Evolutionary conservation across 2,329 filamentous ascomycete genomes (phyloP), one percentile per base, ranked within the genome.

Genomic region (Drechslerella coelobrocha): DNA sequence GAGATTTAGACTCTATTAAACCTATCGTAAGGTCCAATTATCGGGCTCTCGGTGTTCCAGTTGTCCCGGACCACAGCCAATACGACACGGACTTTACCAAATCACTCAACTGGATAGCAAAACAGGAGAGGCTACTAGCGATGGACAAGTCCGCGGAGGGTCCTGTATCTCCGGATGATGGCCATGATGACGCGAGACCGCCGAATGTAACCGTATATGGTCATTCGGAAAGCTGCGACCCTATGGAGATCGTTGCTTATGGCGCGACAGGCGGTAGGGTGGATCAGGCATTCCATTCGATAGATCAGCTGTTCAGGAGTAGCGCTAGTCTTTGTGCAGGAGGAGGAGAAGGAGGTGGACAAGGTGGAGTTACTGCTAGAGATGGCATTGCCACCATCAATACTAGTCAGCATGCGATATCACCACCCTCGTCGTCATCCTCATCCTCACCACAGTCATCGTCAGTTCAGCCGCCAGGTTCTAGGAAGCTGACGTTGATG

Each of bases 41-140:
- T 79, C 81, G 84, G 31, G 80, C 82, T 21, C 82, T 83, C 56
- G 78, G 82, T 26, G 84, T 91, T 1, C 77, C 82, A 10, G 82
- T 97, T 57, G 83, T 91, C 73, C 81, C 86, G 75, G 87, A 93
- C 73, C 78, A 82, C n/a, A 90, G 95, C 77, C 91, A 97, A 79
- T 85, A 95, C 75, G 89, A 88, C 19, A 96, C 94, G 26, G 94
- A 99, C 78, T 96, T 97, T 75, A 88, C 85, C 75, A 99, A 99
- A 81, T 90, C 87, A 75, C 84, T 89, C 74, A 82, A 79, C 73
- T 88, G 84, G 79, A 83, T 87, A 73, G 5, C 47, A 8, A 57
- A 59, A 24, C 57, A 59, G 23, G 65, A 62, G 19, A 21, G 43
- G 26, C 84, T 83, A 51, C 75, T 69, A 24, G 2, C 2, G 34